A percentile compares a stretch with the other conserved stretches of the same genome.
Evolutionary conservation across 441 rosid species (phyloP).

Genomic region (Manihot esculenta): DNA sequence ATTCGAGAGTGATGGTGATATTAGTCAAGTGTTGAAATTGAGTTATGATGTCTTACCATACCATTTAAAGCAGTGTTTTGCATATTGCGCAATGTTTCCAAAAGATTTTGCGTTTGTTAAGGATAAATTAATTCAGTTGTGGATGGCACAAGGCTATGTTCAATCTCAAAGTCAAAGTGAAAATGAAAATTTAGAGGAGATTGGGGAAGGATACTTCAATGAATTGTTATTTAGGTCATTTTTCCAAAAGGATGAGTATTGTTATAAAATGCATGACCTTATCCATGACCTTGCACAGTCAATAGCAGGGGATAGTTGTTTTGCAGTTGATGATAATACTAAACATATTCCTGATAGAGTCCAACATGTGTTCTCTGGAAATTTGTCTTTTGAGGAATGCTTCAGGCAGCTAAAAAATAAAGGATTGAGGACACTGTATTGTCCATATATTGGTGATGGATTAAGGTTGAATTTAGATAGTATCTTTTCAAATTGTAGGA

Average conservation of each 20-base stretch:
- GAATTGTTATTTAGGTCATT: constrained; percentile 23
- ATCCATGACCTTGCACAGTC: constrained; percentile 32
- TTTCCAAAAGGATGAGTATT: constrained; percentile 21
- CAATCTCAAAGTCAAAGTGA: neutral
- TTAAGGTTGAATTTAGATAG: too few species aligned
- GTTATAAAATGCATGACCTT: constrained; percentile 31
- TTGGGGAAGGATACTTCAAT: constrained; percentile 11
- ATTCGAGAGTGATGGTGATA: neutral
- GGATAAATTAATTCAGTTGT: neutral
- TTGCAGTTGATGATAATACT: neutral
- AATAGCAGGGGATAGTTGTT: constrained; percentile 20
- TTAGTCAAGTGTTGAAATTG: constrained; percentile 6
- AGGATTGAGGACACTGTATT: neutral
- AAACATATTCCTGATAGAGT: neutral
- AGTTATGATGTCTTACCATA: constrained; percentile 26
- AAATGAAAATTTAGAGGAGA: constrained; percentile 9
- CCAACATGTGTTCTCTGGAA: neutral
- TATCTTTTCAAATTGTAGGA: too few species aligned
- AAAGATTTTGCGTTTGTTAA: constrained; percentile 1
- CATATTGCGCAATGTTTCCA: constrained; percentile 20
- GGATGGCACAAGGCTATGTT: constrained; percentile 31
- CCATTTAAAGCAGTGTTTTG: constrained; percentile 28
- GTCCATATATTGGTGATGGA: neutral
- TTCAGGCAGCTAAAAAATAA: too few species aligned
- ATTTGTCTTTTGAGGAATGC: too few species aligned